These are phyloP conservation scores for Chrysoporthe cubensis DNA, from an alignment of 2,329 filamentous ascomycete genomes.

Conservation along the genomic window DNA sequence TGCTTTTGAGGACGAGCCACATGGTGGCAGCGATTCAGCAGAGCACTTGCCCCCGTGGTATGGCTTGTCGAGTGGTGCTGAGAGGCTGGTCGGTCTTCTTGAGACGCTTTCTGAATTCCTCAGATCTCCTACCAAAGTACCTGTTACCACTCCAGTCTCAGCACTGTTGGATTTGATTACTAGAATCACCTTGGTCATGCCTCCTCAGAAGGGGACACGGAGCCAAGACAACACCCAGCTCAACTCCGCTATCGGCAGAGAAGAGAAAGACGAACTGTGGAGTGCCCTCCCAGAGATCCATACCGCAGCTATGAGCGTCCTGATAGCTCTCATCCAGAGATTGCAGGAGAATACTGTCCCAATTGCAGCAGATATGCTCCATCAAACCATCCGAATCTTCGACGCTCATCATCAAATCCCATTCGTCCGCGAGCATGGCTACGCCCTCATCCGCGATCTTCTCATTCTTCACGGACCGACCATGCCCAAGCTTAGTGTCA, in stretches of 20 bases:
- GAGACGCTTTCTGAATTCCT: constrained; percentile 67
- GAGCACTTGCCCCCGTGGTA: constrained; percentile 70
- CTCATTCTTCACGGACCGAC: constrained; percentile 67
- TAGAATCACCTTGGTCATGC: constrained; percentile 70
- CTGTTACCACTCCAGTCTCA: constrained; percentile 70
- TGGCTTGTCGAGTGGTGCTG: constrained; percentile 73
- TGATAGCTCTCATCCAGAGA: constrained; percentile 60
- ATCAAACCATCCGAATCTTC: constrained; percentile 75
- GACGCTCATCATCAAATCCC: constrained; percentile 57
- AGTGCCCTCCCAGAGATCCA: constrained; percentile 75
- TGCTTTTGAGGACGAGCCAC: constrained; percentile 50
- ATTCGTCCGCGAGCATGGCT: constrained; percentile 63
- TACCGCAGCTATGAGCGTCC: constrained; percentile 66
- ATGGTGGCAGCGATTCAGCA: constrained; percentile 48
- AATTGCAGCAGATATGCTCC: constrained; percentile 66
- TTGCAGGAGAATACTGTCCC: constrained; percentile 62
- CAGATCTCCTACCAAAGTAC: constrained; percentile 63
- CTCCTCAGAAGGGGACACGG: constrained; percentile 49
- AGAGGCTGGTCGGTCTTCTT: constrained; percentile 70
- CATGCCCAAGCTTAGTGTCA: constrained; percentile 67
- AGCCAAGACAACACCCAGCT: constrained; percentile 59
- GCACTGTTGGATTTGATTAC: constrained; percentile 69
- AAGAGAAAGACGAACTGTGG: constrained; percentile 83
- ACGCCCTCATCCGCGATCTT: constrained; percentile 60
- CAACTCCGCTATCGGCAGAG: constrained; percentile 74